Evolutionary conservation across 1,284 basidiomycete species (phyloP), one percentile per base, ranked within the genome.

Genomic region (Flammula alnicola): DNA sequence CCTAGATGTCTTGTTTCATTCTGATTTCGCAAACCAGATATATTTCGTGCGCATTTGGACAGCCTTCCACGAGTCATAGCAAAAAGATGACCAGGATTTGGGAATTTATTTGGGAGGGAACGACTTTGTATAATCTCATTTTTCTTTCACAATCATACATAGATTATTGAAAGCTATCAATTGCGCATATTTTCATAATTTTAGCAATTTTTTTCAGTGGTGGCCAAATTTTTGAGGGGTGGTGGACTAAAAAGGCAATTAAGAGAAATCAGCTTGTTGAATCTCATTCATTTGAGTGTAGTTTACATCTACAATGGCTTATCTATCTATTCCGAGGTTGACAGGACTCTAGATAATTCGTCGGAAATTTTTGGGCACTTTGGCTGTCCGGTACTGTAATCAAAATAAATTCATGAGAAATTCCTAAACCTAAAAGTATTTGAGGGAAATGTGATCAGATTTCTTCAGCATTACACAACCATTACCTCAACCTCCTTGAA

Each of bases 381-480:
- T 39, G 38, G 22, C 23, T 39, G 38, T 39, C 38, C 23, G 38
- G 38, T 39, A 39, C 38, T 39, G 38, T 39, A 39, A 19, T 19
- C 14, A n/a, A n/a, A n/a, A n/a, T n/a, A n/a, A n/a, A n/a, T n/a
- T n/a, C n/a, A n/a, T n/a, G n/a, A n/a, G n/a, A n/a, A n/a, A n/a
- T n/a, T n/a, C n/a, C n/a, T n/a, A n/a, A n/a, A n/a, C n/a, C n/a
- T n/a, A n/a, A n/a, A n/a, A n/a, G n/a, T n/a, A n/a, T n/a, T n/a
- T n/a, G n/a, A n/a, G n/a, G n/a, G n/a, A n/a, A n/a, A n/a, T n/a
- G n/a, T n/a, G n/a, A n/a, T n/a, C n/a, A n/a, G n/a, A n/a, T n/a
- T n/a, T n/a, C n/a, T n/a, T n/a, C n/a, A n/a, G n/a, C n/a, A n/a
- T n/a, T n/a, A n/a, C n/a, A n/a, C n/a, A n/a, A n/a, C n/a, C n/a